Conservation (phyloP, 1,139 yeast genomes). For the Candida sojae region DNA sequence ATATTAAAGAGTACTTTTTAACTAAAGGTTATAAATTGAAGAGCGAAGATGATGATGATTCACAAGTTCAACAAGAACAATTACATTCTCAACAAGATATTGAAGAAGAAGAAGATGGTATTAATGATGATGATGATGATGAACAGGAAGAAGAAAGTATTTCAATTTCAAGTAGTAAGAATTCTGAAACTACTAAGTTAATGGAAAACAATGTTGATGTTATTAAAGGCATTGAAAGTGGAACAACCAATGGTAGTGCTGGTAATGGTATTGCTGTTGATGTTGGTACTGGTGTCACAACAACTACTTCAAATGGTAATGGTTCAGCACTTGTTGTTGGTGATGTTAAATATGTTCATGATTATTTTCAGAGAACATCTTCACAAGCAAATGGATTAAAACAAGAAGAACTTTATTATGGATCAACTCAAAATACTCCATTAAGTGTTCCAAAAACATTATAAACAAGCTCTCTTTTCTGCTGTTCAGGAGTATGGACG, state of each 20-base stretch:
- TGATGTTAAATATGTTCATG: conserved; percentile 9
- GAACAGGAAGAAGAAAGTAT: conserved; percentile 8
- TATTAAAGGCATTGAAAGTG: background rate
- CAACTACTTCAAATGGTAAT: background rate
- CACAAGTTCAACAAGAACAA: conserved; percentile 18
- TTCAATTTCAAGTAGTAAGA: conserved; percentile 1
- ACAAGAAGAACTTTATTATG: conserved; percentile 11
- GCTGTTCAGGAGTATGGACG: too few relatives aligned
- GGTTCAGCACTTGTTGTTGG: background rate
- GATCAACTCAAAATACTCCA: conserved; percentile 10
- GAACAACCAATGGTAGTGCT: background rate
- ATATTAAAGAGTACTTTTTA: conserved; percentile 36
- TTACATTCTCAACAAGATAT: conserved; percentile 19
- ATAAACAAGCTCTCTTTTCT: too few relatives aligned
- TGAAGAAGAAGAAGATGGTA: conserved; percentile 8
- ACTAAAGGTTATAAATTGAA: conserved; percentile 28
- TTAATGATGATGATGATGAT: conserved; percentile 7
- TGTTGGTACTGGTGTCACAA: conserved; percentile 1
- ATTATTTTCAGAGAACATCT: conserved; percentile 10
- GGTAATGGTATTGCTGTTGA: too few relatives aligned
- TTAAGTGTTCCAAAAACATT: conserved; percentile 12
- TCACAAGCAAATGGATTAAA: conserved; percentile 7
- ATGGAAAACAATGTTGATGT: conserved; percentile 2
- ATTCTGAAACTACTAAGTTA: conserved; percentile 1
- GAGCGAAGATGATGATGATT: conserved; percentile 16